These are phyloP conservation scores for Graphilbum ipis-grandicollis DNA, from an alignment of 2,329 filamentous ascomycete genomes.

Conservation along the genomic window DNA sequence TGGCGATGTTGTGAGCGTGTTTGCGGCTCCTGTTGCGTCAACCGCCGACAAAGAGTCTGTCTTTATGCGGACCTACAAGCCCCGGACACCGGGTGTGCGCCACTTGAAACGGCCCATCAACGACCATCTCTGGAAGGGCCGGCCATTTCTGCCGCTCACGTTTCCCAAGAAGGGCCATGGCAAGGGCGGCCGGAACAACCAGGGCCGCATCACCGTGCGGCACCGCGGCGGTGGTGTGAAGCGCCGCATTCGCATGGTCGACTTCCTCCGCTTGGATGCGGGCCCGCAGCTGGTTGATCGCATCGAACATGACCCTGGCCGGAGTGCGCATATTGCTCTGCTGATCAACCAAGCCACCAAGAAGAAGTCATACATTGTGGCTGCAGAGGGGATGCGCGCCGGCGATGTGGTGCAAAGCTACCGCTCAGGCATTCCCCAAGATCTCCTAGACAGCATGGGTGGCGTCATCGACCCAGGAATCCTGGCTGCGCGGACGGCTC, in stretches of 20 bases:
- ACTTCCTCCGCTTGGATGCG: constrained; percentile 63
- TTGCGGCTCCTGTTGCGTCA: neutral
- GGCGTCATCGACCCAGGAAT: constrained; percentile 89
- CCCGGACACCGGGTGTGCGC: constrained; percentile 77
- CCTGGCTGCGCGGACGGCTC: constrained; percentile 82
- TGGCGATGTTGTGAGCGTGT: neutral
- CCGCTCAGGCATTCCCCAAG: constrained; percentile 70
- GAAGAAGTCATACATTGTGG: constrained; percentile 77
- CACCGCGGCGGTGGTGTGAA: constrained; percentile 88
- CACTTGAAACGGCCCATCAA: constrained; percentile 88
- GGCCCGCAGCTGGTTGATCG: constrained; percentile 81
- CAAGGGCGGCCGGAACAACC: constrained; percentile 84
- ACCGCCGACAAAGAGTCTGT: constrained; percentile 18
- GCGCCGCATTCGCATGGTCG: constrained; percentile 77
- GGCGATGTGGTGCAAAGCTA: constrained; percentile 91
- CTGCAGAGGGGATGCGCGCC: constrained; percentile 82
- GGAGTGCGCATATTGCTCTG: constrained; percentile 84
- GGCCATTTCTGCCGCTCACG: constrained; percentile 67
- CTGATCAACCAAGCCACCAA: constrained; percentile 58
- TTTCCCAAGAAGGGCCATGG: constrained; percentile 83
- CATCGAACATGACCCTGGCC: constrained; percentile 89
- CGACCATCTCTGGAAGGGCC: constrained; percentile 91
- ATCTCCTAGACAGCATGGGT: constrained; percentile 81
- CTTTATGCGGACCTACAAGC: constrained; percentile 72
- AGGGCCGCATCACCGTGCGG: constrained; percentile 69